Conservation (phyloP, 2,329 filamentous ascomycete genomes). For the Colletotrichum eremochloae region DNA sequence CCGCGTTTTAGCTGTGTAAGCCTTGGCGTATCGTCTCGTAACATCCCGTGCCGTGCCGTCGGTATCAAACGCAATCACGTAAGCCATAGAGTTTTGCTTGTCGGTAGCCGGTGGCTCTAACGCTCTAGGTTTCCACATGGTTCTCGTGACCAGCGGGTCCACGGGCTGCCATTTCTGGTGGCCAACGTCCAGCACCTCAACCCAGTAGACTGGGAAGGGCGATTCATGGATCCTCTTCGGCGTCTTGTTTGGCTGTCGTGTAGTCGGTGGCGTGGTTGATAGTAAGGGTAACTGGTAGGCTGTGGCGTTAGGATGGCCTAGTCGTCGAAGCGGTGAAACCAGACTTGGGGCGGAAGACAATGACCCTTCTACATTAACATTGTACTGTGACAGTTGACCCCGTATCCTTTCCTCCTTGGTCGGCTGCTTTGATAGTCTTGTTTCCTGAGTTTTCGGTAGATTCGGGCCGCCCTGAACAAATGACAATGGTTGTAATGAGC, state of each 20-base stretch:
- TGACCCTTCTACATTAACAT: constrained; percentile 43
- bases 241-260: constrained; percentile 48
- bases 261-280: constrained; percentile 54
- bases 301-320: constrained; percentile 68
- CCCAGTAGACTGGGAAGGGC: constrained; percentile 89
- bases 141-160: constrained; percentile 85
- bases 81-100: constrained; percentile 80
- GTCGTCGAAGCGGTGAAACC: constrained; percentile 60
- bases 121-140: constrained; percentile 78
- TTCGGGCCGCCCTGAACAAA: constrained; percentile 70
- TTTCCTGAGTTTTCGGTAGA: constrained; percentile 57
- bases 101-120: constrained; percentile 89
- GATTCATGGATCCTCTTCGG: constrained; percentile 74
- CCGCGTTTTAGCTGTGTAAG: constrained; percentile 90
- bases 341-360: constrained; percentile 48
- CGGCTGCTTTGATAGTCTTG: constrained; percentile 48
- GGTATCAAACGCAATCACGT: constrained; percentile 87
- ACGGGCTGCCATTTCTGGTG: constrained; percentile 93
- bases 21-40: constrained; percentile 87
- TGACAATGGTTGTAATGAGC: constrained; percentile 86
- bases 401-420: constrained; percentile 53
- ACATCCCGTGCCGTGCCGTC: constrained; percentile 86
- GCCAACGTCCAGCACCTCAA: constrained; percentile 88
- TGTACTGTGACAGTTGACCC: constrained; percentile 57
- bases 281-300: constrained; percentile 64